These are phyloP conservation scores for Ceratorhiza oryzae-sativae DNA, from an alignment of 1,284 basidiomycete genomes.

Conservation along the genomic window DNA sequence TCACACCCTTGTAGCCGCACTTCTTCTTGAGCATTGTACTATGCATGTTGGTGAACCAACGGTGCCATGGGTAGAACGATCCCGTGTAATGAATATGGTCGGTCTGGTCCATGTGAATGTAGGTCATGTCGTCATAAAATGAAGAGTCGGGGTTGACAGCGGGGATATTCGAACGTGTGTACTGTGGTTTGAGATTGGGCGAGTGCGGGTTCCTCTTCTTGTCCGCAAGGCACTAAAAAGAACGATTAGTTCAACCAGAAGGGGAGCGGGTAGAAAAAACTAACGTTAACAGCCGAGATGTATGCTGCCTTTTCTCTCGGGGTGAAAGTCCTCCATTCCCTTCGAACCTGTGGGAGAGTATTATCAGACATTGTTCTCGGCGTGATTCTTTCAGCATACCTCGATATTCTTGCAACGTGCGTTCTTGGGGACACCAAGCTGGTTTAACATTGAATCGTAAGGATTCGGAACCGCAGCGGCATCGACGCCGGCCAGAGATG, in stretches of 20 bases:
- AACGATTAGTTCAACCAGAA: neutral
- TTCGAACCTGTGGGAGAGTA: neutral
- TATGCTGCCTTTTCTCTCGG: conserved; percentile 26
- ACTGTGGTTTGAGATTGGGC: conserved; percentile 13
- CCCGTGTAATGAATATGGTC: conserved; percentile 33
- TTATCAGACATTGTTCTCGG: neutral
- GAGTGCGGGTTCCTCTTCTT: conserved; percentile 20
- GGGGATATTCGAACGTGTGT: conserved; percentile 15
- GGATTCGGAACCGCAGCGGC: neutral
- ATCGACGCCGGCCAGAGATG: conserved; percentile 1
- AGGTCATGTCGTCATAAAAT: conserved; percentile 29
- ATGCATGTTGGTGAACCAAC: conserved; percentile 8
- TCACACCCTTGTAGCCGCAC: conserved; percentile 34
- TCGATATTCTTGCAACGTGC: neutral
- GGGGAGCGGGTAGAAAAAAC: neutral
- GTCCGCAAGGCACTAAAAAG: conserved; percentile 9
- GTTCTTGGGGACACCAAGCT: neutral
- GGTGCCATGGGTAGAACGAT: conserved; percentile 22
- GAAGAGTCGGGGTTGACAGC: neutral
- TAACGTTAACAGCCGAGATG: conserved; percentile 25
- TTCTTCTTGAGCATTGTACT: neutral
- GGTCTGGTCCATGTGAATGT: conserved; percentile 33
- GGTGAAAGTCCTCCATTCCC: conserved; percentile 28
- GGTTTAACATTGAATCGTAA: neutral
- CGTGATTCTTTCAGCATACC: neutral